A percentile compares a stretch with the other conserved stretches of the same genome.
phyloP scores from a whole-genome alignment of 768 basidiomycete genomes.

The Boletus huronensis region DNA sequence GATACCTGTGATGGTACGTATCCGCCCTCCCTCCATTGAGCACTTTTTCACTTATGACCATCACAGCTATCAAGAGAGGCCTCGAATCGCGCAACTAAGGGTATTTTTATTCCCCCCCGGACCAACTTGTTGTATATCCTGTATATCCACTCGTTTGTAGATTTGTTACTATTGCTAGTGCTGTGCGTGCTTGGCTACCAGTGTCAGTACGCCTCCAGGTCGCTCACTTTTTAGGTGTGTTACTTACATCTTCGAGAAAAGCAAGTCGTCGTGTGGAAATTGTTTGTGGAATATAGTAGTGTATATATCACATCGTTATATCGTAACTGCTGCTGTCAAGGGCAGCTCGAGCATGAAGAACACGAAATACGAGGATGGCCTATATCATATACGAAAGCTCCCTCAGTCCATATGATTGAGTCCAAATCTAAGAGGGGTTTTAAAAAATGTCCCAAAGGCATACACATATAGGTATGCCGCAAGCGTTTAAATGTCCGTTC shows the following conservation, averaged over 20 bases:
- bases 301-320: slow-evolving; percentile 29
- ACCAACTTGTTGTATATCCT: slow-evolving; percentile 11
- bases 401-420: slow-evolving; percentile 20
- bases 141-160: slow-evolving; percentile 23
- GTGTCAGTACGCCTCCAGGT: not conserved
- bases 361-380: slow-evolving; percentile 14
- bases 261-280: slow-evolving; percentile 1
- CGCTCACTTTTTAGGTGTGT: not conserved
- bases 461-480: slow-evolving; percentile 18
- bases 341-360: slow-evolving; percentile 3
- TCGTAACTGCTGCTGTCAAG: slow-evolving; percentile 18
- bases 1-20: slow-evolving; percentile 79
- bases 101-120: not conserved
- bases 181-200: not conserved
- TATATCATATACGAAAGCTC: slow-evolving; percentile 23
- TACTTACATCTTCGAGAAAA: not conserved
- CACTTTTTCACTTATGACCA: not conserved
- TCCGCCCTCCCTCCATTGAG: not conserved
- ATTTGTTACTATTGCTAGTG: not conserved
- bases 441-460: slow-evolving; percentile 24
- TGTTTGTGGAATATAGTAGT: slow-evolving; percentile 23
- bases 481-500: slow-evolving; percentile 14
- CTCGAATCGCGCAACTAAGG: slow-evolving; percentile 38
- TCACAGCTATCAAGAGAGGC: slow-evolving; percentile 57
- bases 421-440: slow-evolving; percentile 26